Percentiles rank a stretch among this genome's conserved stretches.
Evolutionary conservation across 768 basidiomycete species (phyloP).

Genomic region (Zangia roseola): DNA sequence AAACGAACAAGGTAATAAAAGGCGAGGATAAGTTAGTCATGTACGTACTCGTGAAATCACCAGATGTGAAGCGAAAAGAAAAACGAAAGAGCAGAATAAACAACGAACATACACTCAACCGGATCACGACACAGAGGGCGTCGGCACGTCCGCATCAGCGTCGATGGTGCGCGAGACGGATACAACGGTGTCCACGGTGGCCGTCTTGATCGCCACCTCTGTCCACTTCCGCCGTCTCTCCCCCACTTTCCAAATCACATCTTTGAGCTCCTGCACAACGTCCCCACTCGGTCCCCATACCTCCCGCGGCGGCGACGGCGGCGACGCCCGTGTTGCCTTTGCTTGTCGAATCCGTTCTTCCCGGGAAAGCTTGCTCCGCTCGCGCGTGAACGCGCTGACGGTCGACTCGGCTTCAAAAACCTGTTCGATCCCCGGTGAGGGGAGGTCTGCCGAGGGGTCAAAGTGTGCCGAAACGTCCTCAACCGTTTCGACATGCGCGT

Average conservation of each 20-base stretch:
- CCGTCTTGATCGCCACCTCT: constrained; percentile 14
- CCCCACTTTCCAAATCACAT: constrained; percentile 85
- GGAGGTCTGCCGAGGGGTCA: constrained; percentile 51
- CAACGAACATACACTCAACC: too few species aligned
- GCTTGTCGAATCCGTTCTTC: constrained; percentile 70
- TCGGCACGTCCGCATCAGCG: too few species aligned
- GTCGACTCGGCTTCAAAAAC: constrained; percentile 72
- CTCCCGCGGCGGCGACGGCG: constrained; percentile 27
- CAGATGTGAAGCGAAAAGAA: too few species aligned
- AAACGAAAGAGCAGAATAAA: too few species aligned
- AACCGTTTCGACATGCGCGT: not conserved
- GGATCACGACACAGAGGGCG: too few species aligned
- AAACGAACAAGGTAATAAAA: too few species aligned
- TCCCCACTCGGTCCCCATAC: constrained; percentile 74
- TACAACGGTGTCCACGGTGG: too few species aligned
- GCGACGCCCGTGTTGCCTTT: constrained; percentile 34
- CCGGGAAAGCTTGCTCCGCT: constrained; percentile 64
- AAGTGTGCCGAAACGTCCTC: constrained; percentile 59
- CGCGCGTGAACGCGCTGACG: constrained; percentile 43
- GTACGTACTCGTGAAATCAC: too few species aligned
- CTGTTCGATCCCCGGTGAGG: constrained; percentile 70
- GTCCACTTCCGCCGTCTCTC: constrained; percentile 60
- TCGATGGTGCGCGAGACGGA: not conserved
- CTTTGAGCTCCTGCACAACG: constrained; percentile 81
- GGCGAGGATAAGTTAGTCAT: too few species aligned